Evolutionary conservation across 495 filamentous ascomycete species (phyloP), one percentile per base, ranked within the genome.

Genomic region (Daldinia childiae): DNA sequence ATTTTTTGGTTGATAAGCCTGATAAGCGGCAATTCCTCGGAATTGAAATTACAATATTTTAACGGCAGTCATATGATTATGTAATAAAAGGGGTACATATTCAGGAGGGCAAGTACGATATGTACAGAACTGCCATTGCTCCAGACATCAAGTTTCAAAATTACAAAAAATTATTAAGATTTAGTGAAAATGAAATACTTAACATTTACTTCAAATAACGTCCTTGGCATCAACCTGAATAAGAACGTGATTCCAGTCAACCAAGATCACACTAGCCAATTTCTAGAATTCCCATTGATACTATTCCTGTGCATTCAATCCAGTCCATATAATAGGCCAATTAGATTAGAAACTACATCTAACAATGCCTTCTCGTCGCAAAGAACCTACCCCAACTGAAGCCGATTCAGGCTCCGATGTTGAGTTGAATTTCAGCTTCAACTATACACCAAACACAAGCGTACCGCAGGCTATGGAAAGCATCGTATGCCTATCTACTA

Each of bases 401-500:
- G 58, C 14, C 34, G 67, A 45, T 27, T 69, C 71, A 9, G 71
- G 11, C 38, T 70, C 71, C n/a, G 67, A 71, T 32, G 45, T 50
- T 6, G 67, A 67, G 4, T 34, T 63, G 27, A 62, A 39, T 30
- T 11, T 65, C n/a, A 36, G 61, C 36, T 24, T 51, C n/a, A 24
- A 66, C 29, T 34, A 61, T 45, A 64, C 67, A 17, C 38, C 63
- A 52, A 66, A 54, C 21, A 15, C 54, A 0, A 68, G 52, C 24
- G 52, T 74, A 11, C 34, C 67, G 9, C 52, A 74, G 63, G 71
- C 71, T 51, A 67, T 74, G 67, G 45, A 65, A 59, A 71, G 32
- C 58, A 74, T 74, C 17, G 71, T 74, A 74, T 34, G 71, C 27
- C 14, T 26, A 32, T 62, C 24, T 30, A 48, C 5, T 12, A 54